These are phyloP conservation scores for Citrus trifoliata DNA, from an alignment of 345 rosid genomes.

Conservation along the genomic window DNA sequence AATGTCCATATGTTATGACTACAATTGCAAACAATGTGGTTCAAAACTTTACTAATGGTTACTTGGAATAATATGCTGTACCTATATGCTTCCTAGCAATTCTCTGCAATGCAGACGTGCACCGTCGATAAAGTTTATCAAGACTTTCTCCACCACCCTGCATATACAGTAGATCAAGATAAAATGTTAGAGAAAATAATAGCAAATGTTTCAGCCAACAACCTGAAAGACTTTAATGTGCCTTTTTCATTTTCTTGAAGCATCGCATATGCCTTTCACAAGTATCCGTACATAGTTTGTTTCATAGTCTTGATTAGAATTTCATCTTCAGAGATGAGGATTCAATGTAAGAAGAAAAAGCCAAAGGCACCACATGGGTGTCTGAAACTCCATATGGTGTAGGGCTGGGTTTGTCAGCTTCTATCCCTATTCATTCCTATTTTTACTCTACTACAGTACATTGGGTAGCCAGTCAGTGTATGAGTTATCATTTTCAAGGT, in stretches of 20 bases:
- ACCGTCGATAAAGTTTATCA: constrained; percentile 62
- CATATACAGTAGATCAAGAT: neutral
- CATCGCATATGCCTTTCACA: neutral
- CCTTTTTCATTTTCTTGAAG: neutral
- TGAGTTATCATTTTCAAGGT: neutral
- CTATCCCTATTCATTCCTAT: neutral
- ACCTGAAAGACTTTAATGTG: neutral
- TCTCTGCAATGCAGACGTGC: constrained; percentile 60
- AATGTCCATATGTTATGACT: neutral
- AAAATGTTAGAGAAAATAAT: neutral
- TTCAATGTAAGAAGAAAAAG: neutral
- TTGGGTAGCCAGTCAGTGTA: neutral
- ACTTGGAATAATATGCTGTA: constrained; percentile 1
- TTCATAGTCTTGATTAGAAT: neutral
- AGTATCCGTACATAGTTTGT: neutral
- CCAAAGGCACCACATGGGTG: neutral
- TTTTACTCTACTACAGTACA: neutral
- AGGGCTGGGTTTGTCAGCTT: neutral
- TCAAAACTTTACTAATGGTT: neutral
- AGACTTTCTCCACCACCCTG: constrained; percentile 94
- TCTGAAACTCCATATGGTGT: neutral
- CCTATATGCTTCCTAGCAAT: constrained; percentile 72
- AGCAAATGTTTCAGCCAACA: neutral
- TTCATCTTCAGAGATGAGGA: neutral
- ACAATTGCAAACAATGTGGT: neutral